phyloP scores from a whole-genome alignment of 1,284 basidiomycete genomes.

The Fomitopsis palustris region DNA sequence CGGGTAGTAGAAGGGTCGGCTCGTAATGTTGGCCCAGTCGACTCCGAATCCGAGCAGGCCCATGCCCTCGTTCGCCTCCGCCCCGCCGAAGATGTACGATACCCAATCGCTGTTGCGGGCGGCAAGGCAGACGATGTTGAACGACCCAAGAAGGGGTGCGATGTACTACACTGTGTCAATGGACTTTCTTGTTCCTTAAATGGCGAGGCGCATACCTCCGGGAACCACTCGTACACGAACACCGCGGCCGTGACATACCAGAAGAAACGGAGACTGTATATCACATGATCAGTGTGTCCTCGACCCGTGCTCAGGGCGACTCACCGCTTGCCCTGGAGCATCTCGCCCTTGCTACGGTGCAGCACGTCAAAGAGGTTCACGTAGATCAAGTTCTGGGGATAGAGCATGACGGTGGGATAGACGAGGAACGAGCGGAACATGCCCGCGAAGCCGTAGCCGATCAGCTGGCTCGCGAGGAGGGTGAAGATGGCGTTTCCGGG shows the following conservation, averaged over 20 bases:
- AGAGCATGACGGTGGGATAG: conserved; percentile 29
- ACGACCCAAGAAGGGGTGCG: not conserved
- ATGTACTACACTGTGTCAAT: too few relatives aligned
- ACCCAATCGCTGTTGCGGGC: conserved; percentile 10
- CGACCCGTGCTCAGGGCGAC: too few relatives aligned
- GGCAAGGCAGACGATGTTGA: conserved; percentile 6
- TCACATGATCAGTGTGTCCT: too few relatives aligned
- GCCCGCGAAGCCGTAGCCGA: conserved; percentile 27
- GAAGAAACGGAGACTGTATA: too few relatives aligned
- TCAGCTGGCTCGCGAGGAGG: conserved; percentile 24
- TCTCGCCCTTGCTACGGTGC: conserved; percentile 42
- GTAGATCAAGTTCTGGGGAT: conserved; percentile 33
- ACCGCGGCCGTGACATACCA: conserved; percentile 45
- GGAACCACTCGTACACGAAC: conserved; percentile 8
- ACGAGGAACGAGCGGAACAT: conserved; percentile 22
- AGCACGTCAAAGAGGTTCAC: conserved; percentile 54
- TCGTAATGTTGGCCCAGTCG: conserved; percentile 37
- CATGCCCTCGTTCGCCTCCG: conserved; percentile 37
- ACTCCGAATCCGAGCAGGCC: conserved; percentile 46
- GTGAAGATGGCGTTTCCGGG: not conserved
- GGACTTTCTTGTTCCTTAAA: too few relatives aligned
- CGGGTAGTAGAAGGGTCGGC: conserved; percentile 1
- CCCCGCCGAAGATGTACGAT: conserved; percentile 47
- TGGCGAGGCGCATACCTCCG: not conserved
- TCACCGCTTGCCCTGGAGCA: conserved; percentile 46